Evolutionary conservation across 352 stramenopile species (phyloP).

Genomic region (Hyaloperonospora arabidopsidis): DNA sequence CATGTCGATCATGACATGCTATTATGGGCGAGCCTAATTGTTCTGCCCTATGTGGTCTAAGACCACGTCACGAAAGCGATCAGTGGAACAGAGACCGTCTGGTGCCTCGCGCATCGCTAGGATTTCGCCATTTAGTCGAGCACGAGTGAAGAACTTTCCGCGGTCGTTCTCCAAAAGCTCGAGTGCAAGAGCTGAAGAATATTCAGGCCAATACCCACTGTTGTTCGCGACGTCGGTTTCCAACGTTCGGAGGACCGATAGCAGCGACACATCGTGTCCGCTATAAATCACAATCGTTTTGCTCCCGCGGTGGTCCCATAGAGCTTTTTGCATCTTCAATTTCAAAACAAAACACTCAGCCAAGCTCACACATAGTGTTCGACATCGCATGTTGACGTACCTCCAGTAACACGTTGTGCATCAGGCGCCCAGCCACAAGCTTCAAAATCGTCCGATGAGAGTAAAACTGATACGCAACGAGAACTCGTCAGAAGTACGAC

Average conservation of each 20-base stretch:
- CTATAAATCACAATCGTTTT: constrained; percentile 74
- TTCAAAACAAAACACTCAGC: not conserved
- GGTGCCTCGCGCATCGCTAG: constrained; percentile 20
- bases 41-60: constrained; percentile 34
- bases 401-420: constrained; percentile 53
- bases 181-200: constrained; percentile 55
- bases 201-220: constrained; percentile 60
- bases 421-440: constrained; percentile 52
- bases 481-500: not conserved
- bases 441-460: constrained; percentile 55
- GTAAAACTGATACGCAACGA: constrained; percentile 49
- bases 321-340: constrained; percentile 36
- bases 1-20: not conserved
- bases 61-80: constrained; percentile 42
- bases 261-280: constrained; percentile 71
- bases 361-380: not conserved
- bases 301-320: constrained; percentile 25
- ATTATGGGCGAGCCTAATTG: constrained; percentile 5
- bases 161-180: constrained; percentile 60
- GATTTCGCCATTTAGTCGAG: constrained; percentile 41
- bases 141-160: constrained; percentile 50
- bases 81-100: constrained; percentile 21
- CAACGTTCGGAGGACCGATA: constrained; percentile 67
- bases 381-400: constrained; percentile 5
- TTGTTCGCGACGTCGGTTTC: constrained; percentile 37